Evolutionary conservation across 73 alveolate genomes (phyloP).

Genomic region (Paramecium biaurelia): DNA sequence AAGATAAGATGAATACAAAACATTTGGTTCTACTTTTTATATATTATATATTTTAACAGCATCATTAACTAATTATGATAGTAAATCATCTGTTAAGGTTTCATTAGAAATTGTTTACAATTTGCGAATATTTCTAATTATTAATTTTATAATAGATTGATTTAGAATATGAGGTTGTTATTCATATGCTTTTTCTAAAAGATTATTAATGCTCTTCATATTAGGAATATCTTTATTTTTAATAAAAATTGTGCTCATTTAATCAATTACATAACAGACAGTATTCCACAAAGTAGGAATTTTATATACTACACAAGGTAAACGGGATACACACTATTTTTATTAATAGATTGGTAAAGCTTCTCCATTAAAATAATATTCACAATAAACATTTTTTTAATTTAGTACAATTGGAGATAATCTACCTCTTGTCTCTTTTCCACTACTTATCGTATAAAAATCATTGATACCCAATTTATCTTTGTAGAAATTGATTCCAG

Average conservation of each 20-base stretch:
- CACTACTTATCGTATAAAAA: slow-evolving; percentile 70
- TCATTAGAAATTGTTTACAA: not conserved
- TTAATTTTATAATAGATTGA: slow-evolving; percentile 13
- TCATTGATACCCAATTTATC: slow-evolving; percentile 80
- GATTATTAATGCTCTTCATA: not conserved
- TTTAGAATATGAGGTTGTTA: not conserved
- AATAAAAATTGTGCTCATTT: slow-evolving; percentile 21
- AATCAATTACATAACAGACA: slow-evolving; percentile 68
- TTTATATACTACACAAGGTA: slow-evolving; percentile 71
- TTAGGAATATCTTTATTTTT: not conserved
- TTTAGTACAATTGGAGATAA: slow-evolving; percentile 75
- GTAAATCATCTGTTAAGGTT: slow-evolving; percentile 6
- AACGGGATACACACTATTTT: slow-evolving; percentile 41
- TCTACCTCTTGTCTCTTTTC: slow-evolving; percentile 65
- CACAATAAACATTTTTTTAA: slow-evolving; percentile 72
- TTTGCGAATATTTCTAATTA: slow-evolving; percentile 55
- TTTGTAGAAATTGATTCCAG: slow-evolving; percentile 80
- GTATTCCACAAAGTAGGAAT: slow-evolving; percentile 78
- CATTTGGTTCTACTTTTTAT: slow-evolving; percentile 25
- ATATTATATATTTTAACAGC: not conserved
- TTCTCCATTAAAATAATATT: slow-evolving; percentile 70
- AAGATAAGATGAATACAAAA: slow-evolving; percentile 57
- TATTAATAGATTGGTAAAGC: slow-evolving; percentile 61
- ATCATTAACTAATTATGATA: not conserved
- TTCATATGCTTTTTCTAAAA: not conserved